phyloP scores from a whole-genome alignment of 768 basidiomycete species.

The Aureoboletus auriporus region DNA sequence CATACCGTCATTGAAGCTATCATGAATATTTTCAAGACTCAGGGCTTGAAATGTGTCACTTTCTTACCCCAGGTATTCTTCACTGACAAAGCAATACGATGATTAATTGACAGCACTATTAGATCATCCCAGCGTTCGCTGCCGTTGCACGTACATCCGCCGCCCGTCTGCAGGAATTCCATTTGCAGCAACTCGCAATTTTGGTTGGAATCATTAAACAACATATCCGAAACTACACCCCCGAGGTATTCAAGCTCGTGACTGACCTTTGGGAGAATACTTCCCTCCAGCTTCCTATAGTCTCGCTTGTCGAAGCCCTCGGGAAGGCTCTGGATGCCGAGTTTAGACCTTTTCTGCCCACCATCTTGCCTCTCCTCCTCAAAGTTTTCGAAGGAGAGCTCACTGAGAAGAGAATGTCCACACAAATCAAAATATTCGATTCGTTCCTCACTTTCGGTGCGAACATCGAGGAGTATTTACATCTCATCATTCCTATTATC shows the following conservation, averaged over 20 bases:
- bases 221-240: conserved; percentile 89
- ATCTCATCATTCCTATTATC: conserved; percentile 93
- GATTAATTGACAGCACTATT: conserved; percentile 9
- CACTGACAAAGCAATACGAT: not conserved
- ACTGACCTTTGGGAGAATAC: conserved; percentile 88
- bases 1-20: conserved; percentile 95
- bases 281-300: conserved; percentile 84
- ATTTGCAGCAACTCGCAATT: conserved; percentile 92
- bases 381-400: conserved; percentile 89
- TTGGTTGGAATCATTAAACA: conserved; percentile 96
- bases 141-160: conserved; percentile 79
- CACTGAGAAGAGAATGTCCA: conserved; percentile 70
- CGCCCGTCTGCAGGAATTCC: conserved; percentile 85
- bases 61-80: conserved; percentile 82
- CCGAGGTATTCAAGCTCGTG: conserved; percentile 79
- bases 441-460: conserved; percentile 93
- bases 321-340: conserved; percentile 94
- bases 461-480: conserved; percentile 96
- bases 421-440: conserved; percentile 89
- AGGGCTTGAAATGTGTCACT: conserved; percentile 92
- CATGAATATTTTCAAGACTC: conserved; percentile 98
- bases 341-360: conserved; percentile 93
- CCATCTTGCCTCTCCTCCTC: conserved; percentile 82
- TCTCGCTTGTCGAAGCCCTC: conserved; percentile 87
- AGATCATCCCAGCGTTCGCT: conserved; percentile 96